Evolutionary conservation across 352 stramenopile species (phyloP).

Genomic region (Pythium apleroticum): DNA sequence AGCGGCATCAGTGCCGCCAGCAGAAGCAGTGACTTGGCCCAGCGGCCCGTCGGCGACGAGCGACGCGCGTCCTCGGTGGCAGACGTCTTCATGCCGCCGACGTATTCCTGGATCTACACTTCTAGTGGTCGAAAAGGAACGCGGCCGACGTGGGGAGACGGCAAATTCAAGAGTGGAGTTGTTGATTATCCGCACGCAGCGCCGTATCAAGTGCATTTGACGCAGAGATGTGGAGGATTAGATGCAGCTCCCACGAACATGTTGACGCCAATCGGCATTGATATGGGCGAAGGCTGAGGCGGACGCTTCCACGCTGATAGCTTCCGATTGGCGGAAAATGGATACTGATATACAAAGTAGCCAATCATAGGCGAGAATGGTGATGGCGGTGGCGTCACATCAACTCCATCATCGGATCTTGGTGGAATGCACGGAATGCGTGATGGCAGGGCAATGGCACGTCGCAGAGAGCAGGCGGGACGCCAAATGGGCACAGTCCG

Average conservation of each 20-base stretch:
- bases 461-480: background rate
- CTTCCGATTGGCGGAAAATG: background rate
- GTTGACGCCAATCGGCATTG: background rate
- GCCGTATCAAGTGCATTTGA: background rate
- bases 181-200: background rate
- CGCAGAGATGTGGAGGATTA: background rate
- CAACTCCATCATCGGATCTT: slow-evolving; percentile 1
- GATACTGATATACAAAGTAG: background rate
- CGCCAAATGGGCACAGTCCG: background rate
- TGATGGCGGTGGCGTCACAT: background rate
- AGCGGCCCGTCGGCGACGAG: background rate
- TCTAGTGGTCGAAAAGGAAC: background rate
- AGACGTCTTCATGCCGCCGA: slow-evolving; percentile 51
- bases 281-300: background rate
- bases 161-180: background rate
- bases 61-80: slow-evolving; percentile 2
- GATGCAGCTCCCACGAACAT: background rate
- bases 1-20: slow-evolving; percentile 38
- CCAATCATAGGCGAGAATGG: background rate
- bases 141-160: background rate
- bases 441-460: background rate
- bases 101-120: background rate
- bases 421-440: background rate
- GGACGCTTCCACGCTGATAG: background rate
- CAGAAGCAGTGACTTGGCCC: slow-evolving; percentile 36